Percentiles rank a stretch among this genome's conserved stretches.
phyloP scores from a whole-genome alignment of 306 rosid genomes.

The Pyrus betulifolia region DNA sequence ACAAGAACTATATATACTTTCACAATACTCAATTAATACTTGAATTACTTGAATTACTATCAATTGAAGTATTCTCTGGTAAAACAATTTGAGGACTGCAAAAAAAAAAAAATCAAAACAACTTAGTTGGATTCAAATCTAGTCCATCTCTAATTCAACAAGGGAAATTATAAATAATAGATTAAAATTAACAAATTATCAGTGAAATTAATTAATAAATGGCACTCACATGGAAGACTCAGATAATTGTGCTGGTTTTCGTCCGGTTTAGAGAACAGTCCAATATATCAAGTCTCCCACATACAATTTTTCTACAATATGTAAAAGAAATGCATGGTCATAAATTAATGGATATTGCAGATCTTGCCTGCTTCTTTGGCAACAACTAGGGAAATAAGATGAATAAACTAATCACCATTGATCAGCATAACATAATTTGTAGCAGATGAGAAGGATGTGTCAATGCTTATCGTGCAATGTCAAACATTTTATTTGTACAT shows the following conservation, averaged over 20 bases:
- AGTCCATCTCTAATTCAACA: no score
- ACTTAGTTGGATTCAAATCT: no score
- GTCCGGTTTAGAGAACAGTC: neutral
- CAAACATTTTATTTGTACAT: neutral
- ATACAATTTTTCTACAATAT: neutral
- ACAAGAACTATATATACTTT: no score
- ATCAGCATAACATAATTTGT: neutral
- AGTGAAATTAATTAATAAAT: no score
- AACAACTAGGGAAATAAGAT: neutral
- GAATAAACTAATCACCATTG: neutral
- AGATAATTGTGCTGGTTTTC: neutral
- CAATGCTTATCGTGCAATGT: no score
- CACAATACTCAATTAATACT: neutral
- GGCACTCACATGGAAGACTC: neutral
- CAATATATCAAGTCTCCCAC: neutral
- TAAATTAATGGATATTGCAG: neutral
- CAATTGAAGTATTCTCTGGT: no score
- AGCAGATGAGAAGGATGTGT: neutral
- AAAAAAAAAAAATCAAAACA: no score
- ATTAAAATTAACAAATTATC: neutral
- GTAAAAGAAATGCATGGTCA: neutral
- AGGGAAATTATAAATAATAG: no score
- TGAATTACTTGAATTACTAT: neutral
- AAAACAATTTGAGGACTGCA: no score
- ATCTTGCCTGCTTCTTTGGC: neutral